Evolutionary conservation across 805 yeast genomes (phyloP).

Genomic region (Lachancea sp.): DNA sequence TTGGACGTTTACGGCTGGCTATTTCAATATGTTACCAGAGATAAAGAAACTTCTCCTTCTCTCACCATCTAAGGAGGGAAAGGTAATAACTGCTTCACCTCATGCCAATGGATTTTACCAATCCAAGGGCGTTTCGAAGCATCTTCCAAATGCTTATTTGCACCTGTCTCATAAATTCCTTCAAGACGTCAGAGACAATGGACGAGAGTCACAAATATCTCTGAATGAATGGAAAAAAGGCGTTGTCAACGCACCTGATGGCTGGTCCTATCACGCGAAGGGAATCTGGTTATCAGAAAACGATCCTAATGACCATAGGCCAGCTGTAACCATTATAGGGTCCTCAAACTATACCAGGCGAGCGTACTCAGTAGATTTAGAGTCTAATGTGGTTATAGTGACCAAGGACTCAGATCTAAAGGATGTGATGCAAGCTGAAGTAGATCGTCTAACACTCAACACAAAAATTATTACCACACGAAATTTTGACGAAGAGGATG

Average conservation of each 20-base stretch:
- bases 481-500: constrained; percentile 57
- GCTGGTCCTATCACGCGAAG: constrained; percentile 98
- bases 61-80: constrained; percentile 40
- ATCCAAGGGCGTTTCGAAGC: constrained; percentile 73
- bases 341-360: constrained; percentile 90
- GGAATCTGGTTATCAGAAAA: constrained; percentile 73
- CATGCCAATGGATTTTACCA: constrained; percentile 89
- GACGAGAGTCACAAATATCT: constrained; percentile 41
- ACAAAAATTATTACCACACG: constrained; percentile 47
- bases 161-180: constrained; percentile 67
- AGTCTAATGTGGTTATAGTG: constrained; percentile 74
- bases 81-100: constrained; percentile 86
- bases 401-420: constrained; percentile 62
- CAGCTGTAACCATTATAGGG: constrained; percentile 78
- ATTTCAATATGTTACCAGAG: constrained; percentile 82
- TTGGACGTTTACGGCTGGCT: constrained; percentile 95
- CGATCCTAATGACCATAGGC: constrained; percentile 40
- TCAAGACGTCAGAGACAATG: constrained; percentile 39
- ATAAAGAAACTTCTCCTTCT: constrained; percentile 53
- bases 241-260: constrained; percentile 66
- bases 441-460: constrained; percentile 49
- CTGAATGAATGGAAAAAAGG: constrained; percentile 87
- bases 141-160: constrained; percentile 81
- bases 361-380: constrained; percentile 82
- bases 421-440: constrained; percentile 51